Evolutionary conservation across 2,329 filamentous ascomycete genomes (phyloP).

Genomic region (Ciborinia camelliae): DNA sequence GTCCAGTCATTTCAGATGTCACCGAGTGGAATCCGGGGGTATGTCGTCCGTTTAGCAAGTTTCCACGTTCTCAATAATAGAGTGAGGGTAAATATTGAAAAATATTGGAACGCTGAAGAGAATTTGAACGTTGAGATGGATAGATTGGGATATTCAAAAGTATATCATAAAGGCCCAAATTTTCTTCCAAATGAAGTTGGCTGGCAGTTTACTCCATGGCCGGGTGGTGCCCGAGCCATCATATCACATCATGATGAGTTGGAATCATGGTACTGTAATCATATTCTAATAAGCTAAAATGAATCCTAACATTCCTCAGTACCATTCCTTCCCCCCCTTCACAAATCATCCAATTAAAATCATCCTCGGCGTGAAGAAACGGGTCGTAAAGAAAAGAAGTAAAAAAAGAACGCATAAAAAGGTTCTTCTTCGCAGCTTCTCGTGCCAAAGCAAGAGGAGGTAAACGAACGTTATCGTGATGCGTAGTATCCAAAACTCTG

Average conservation of each 20-base stretch:
- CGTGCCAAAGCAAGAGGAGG: neutral
- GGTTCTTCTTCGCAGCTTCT: neutral
- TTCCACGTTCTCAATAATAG: no score
- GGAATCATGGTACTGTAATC: neutral
- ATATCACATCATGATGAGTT: neutral
- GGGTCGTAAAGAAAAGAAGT: neutral
- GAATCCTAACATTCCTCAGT: neutral
- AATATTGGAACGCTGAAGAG: no score
- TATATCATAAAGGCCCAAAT: neutral
- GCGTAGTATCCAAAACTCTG: slow-evolving; percentile 5
- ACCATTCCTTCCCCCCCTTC: neutral
- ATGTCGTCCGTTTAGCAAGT: no score
- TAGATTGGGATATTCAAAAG: neutral
- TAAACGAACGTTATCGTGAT: slow-evolving; percentile 7
- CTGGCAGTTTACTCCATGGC: neutral
- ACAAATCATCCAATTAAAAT: slow-evolving; percentile 10
- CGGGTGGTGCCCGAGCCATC: neutral
- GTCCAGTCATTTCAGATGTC: no score
- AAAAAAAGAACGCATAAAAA: neutral
- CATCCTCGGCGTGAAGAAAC: neutral
- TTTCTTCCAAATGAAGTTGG: neutral
- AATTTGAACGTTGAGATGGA: neutral
- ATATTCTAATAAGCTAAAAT: slow-evolving; percentile 13
- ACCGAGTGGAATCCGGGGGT: no score
- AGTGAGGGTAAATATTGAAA: no score